A percentile compares a stretch with the other conserved stretches of the same genome.
Evolutionary conservation across 2,329 filamentous ascomycete species (phyloP).

Genomic region (Pyrenophora graminea): DNA sequence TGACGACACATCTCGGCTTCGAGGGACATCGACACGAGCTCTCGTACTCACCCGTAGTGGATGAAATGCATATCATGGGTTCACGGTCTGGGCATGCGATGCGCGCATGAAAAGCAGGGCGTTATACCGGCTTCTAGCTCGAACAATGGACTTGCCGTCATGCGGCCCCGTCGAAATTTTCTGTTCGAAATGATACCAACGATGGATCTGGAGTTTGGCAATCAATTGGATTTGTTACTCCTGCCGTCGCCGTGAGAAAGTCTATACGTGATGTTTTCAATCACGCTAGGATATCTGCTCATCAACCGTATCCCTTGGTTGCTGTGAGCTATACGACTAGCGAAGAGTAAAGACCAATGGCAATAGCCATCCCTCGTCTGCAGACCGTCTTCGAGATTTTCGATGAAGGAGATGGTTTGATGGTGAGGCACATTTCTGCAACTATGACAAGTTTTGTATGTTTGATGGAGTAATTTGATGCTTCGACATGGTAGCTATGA

Average conservation of each 20-base stretch:
- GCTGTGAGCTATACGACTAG: slow-evolving; percentile 87
- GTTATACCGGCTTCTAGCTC: slow-evolving; percentile 45
- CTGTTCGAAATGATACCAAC: slow-evolving; percentile 39
- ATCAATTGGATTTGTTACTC: slow-evolving; percentile 32
- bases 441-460: too few relatives aligned
- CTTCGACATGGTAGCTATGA: too few relatives aligned
- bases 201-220: slow-evolving; percentile 31
- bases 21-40: slow-evolving; percentile 40
- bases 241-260: slow-evolving; percentile 28
- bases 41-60: slow-evolving; percentile 41
- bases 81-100: slow-evolving; percentile 41
- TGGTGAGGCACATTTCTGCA: slow-evolving; percentile 62
- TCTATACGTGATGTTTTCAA: slow-evolving; percentile 18
- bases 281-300: slow-evolving; percentile 86
- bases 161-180: slow-evolving; percentile 40
- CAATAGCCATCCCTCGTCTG: slow-evolving; percentile 68
- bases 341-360: slow-evolving; percentile 72
- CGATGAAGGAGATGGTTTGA: slow-evolving; percentile 79
- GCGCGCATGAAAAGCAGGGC: slow-evolving; percentile 45
- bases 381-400: slow-evolving; percentile 72
- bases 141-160: slow-evolving; percentile 44
- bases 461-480: too few relatives aligned
- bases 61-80: slow-evolving; percentile 47
- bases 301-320: slow-evolving; percentile 72
- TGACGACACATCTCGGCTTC: slow-evolving; percentile 48